phyloP scores from a whole-genome alignment of 2,329 filamentous ascomycete genomes.

The Claviceps paspali region DNA sequence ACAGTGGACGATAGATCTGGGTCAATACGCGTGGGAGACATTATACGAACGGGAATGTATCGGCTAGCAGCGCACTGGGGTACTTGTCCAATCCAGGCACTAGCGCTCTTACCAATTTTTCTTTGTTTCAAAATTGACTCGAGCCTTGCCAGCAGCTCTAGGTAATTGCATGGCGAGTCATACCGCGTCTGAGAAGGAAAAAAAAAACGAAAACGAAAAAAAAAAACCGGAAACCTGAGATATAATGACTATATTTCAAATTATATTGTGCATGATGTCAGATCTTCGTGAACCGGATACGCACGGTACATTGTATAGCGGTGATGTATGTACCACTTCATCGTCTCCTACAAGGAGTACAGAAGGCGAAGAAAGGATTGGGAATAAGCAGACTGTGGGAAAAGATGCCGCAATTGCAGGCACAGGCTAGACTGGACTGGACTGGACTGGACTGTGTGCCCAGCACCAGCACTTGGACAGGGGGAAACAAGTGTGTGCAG shows the following conservation, averaged over 20 bases:
- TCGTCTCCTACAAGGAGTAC: too few relatives aligned
- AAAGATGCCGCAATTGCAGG: too few relatives aligned
- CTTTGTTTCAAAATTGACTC: constrained; percentile 23
- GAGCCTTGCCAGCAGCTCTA: constrained; percentile 16
- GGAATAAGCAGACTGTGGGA: too few relatives aligned
- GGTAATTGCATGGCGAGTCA: constrained; percentile 16
- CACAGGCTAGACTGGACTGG: too few relatives aligned
- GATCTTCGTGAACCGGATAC: too few relatives aligned
- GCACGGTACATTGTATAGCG: too few relatives aligned
- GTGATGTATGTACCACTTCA: too few relatives aligned
- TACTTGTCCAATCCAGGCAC: constrained; percentile 12
- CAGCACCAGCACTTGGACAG: too few relatives aligned
- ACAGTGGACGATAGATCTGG: constrained; percentile 22
- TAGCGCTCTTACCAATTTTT: constrained; percentile 15
- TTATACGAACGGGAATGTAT: constrained; percentile 30
- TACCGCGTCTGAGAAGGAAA: constrained; percentile 13
- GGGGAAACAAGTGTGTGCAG: too few relatives aligned
- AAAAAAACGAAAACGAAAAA: constrained; percentile 20
- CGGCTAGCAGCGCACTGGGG: constrained; percentile 22
- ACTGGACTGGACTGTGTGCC: too few relatives aligned
- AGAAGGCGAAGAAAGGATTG: too few relatives aligned
- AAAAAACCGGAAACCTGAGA: constrained; percentile 24
- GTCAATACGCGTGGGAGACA: constrained; percentile 25
- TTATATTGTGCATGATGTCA: not conserved
- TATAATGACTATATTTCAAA: constrained; percentile 12